A percentile compares a stretch with the other conserved stretches of the same genome.
phyloP scores from a whole-genome alignment of 352 stramenopile species.

The Phytophthora lateralis region DNA sequence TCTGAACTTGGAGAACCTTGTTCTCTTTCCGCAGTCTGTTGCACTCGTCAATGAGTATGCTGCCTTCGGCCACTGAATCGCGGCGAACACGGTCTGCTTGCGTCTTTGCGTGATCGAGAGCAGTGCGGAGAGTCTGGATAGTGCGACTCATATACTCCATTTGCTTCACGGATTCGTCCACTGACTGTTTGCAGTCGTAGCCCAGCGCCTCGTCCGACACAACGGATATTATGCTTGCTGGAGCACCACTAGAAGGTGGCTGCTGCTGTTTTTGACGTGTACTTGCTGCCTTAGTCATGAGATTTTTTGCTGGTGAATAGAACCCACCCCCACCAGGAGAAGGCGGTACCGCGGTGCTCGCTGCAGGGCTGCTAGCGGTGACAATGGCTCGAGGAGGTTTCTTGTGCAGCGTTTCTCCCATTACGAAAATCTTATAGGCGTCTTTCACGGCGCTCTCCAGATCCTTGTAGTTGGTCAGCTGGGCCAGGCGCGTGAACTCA shows the following conservation, averaged over 20 bases:
- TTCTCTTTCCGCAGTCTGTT: conserved; percentile 81
- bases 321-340: conserved; percentile 30
- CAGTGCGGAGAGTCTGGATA: conserved; percentile 62
- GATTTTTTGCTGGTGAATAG: conserved; percentile 27
- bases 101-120: conserved; percentile 71
- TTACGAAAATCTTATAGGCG: conserved; percentile 76
- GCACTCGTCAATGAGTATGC: conserved; percentile 81
- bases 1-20: conserved; percentile 65
- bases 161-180: conserved; percentile 79
- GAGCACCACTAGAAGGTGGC: background rate
- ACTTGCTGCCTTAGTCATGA: background rate
- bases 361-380: background rate
- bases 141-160: conserved; percentile 85
- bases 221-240: conserved; percentile 1
- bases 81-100: conserved; percentile 71
- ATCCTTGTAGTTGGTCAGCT: conserved; percentile 81
- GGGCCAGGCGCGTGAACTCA: conserved; percentile 70
- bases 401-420: conserved; percentile 68
- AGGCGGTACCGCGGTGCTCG: conserved; percentile 6
- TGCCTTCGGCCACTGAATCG: conserved; percentile 78
- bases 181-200: conserved; percentile 78
- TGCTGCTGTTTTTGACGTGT: conserved; percentile 18
- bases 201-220: conserved; percentile 56
- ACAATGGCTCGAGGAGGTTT: conserved; percentile 49
- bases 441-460: conserved; percentile 83